Evolutionary conservation across 352 stramenopile species (phyloP), one percentile per base, ranked within the genome.

Genomic region (Phytopythium kandeliae): DNA sequence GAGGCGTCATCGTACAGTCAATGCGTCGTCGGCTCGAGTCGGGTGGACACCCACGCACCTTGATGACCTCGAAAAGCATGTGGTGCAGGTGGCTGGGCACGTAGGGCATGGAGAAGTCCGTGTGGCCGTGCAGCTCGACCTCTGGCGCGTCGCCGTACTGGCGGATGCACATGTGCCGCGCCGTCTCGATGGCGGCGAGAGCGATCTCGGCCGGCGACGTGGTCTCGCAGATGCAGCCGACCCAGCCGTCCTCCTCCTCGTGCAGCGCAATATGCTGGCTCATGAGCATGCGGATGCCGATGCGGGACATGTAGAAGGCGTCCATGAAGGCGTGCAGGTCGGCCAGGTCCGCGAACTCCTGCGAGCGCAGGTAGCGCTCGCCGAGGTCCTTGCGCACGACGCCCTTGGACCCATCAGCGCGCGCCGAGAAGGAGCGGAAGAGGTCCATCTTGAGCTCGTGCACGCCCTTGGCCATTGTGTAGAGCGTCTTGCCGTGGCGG

Each of bases 281-380:
- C 78, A 99, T 99, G 56, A 99, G 84, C 62, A 99, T 99, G 7
- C 98, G 96, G 61, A 99, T 99, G 38, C 97, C 98, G 58, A 99
- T 99, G 31, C 98, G 80, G 21, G 86, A 98, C 75, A 99, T 97
- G 69, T 99, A 99, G 69, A 99, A 99, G 12, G 90, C 81, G 71
- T 99, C 97, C 51, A 99, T 72, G 67, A 99, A 99, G 19, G 90
- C 91, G 58, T 99, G 97, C 42, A 98, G 88, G 57, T 97, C 86
- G 35, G 88, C 81, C 57, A 98, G 79, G 40, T 98, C 85, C 4
- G 85, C 79, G 51, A 95, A 92, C 58, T 91, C 79, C 41, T 89
- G 71, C 24, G 81, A 92, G 51, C 72, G 57, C 24, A 92, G 51
- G 63, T 89, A 92, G 16, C 78, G 62, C 47, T 89, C 68, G 4